Percentiles rank a stretch among this genome's conserved stretches.
phyloP scores from a whole-genome alignment of 306 rosid species.

The Vigna mungo region DNA sequence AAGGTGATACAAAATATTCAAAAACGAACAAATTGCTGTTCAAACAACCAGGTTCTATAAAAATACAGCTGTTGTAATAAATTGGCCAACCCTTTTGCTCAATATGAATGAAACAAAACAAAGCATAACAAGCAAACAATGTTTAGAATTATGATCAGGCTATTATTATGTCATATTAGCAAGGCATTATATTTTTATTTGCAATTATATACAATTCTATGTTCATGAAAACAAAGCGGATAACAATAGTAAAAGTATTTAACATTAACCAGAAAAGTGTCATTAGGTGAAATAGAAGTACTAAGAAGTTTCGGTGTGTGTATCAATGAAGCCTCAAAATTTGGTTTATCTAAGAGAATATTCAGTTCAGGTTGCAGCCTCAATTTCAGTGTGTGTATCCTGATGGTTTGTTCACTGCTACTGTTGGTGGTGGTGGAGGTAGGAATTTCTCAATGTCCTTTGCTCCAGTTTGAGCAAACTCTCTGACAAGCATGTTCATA shows the following conservation, averaged over 20 bases:
- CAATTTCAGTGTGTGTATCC: too few relatives aligned
- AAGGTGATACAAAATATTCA: neutral
- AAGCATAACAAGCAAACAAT: neutral
- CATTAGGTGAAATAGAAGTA: slow-evolving; percentile 35
- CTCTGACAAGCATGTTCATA: slow-evolving; percentile 55
- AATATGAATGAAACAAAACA: neutral
- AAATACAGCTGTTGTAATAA: neutral
- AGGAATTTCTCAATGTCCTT: slow-evolving; percentile 62
- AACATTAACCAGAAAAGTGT: slow-evolving; percentile 9
- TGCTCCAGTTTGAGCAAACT: slow-evolving; percentile 62
- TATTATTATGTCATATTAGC: neutral
- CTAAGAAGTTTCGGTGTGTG: slow-evolving; percentile 19
- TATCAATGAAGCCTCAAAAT: slow-evolving; percentile 40
- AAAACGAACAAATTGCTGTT: neutral
- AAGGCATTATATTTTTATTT: neutral
- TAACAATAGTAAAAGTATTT: slow-evolving; percentile 6
- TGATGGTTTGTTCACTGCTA: slow-evolving; percentile 30
- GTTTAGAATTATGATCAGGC: neutral
- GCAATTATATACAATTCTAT: slow-evolving; percentile 50
- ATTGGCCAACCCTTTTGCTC: neutral
- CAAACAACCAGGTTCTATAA: neutral
- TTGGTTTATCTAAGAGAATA: slow-evolving; percentile 28
- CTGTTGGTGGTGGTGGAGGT: slow-evolving; percentile 38
- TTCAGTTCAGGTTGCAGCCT: slow-evolving; percentile 52
- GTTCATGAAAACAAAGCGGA: slow-evolving; percentile 18